Evolutionary conservation across 805 yeast species (phyloP), one percentile per base, ranked within the genome.

Genomic region (Yamadazyma paraphyllophila): DNA sequence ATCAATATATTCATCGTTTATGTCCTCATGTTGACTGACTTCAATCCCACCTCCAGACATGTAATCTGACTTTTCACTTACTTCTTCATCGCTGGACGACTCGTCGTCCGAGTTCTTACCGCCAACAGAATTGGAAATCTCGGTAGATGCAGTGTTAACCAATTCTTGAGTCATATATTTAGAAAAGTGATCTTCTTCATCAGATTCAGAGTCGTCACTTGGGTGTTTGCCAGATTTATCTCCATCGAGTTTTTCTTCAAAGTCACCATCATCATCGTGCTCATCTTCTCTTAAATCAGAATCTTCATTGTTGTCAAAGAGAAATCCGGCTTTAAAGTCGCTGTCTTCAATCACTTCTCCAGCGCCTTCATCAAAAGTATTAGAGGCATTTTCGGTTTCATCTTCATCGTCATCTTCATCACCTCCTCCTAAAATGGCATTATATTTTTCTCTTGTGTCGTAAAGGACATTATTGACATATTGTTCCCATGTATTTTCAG

Each of bases 401-500:
- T 62, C 69, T 20, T 62, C 66, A 2, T 59, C 66, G 10, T 76
- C 82, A 16, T 74, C 75, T 42, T 72, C 76, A 24, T 72, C 81
- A 16, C 73, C 79, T n/a, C 92, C 95, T 15, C 99, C 99, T 36
- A 94, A 74, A 27, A 92, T 85, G 9, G 96, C 90, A 64, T 92
- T 94, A 66, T 94, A 94, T 67, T 90, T 91, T 61, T 90, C 96
- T 53, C 99, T 77, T 2, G 96, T 89, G 57, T 88, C 96, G 50
- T 85, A 87, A 50, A 94, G 72, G 1, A 89, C 84, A 48, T 85
- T 83, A 48, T 83, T 84, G 7, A 89, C 96, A 62, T 92, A 94
- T 39, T 80, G 75, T 43, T 80, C 81, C 98, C 98, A 91, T 10
- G 74, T 78, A 15, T 59, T 65, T 46, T 68, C 71, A 45, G 67